phyloP scores from a whole-genome alignment of 106 monocot genomes.

The Xerophyta viscosa region DNA sequence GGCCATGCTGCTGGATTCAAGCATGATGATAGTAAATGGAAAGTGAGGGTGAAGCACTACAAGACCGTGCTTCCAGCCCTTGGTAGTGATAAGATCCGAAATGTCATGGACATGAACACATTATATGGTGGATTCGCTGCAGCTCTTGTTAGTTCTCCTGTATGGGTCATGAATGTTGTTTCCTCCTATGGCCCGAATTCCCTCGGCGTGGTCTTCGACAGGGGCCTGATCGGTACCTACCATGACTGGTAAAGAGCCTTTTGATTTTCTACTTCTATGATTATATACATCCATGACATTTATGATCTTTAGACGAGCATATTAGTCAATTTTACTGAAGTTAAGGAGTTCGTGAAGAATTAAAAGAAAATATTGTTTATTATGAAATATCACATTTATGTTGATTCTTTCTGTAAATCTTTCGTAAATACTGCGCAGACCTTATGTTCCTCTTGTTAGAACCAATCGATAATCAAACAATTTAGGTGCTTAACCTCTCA shows the following conservation, averaged over 20 bases:
- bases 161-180: conserved; percentile 88
- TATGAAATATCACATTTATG: too few species aligned
- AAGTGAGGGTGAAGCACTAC: conserved; percentile 58
- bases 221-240: conserved; percentile 72
- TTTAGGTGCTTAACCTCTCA: too few species aligned
- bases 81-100: conserved; percentile 53
- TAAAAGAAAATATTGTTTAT: too few species aligned
- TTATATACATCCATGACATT: neutral
- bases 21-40: conserved; percentile 74
- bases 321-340: too few species aligned
- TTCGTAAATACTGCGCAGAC: too few species aligned
- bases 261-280: neutral
- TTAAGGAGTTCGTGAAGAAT: too few species aligned
- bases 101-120: conserved; percentile 84
- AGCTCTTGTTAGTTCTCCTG: conserved; percentile 35
- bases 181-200: conserved; percentile 69
- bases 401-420: too few species aligned
- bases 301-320: neutral
- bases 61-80: conserved; percentile 51
- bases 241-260: conserved; percentile 61
- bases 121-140: conserved; percentile 78
- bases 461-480: too few species aligned
- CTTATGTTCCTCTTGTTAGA: too few species aligned
- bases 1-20: conserved; percentile 49
- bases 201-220: conserved; percentile 62